Evolutionary conservation across 192 early-diverging fungal genomes (phyloP).

Genomic region (Gonapodya prolifera): DNA sequence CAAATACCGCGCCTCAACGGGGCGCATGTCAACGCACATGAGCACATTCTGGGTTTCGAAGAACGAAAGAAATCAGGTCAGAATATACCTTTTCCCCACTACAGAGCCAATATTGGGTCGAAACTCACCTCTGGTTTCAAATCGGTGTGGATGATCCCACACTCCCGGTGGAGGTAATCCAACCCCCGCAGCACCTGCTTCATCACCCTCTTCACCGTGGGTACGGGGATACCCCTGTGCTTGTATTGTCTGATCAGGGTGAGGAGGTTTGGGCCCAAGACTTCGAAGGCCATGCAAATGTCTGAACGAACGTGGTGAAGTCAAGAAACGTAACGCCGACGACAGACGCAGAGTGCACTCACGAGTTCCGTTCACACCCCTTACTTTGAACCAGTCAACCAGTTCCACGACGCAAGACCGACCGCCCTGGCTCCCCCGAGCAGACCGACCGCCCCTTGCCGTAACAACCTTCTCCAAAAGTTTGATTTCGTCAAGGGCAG

Average conservation of each 20-base stretch:
- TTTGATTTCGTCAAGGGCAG: slow-evolving; percentile 91
- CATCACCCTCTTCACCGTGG: slow-evolving; percentile 79
- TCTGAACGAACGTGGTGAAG: slow-evolving; percentile 24
- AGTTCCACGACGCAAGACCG: slow-evolving; percentile 68
- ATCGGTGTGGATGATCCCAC: slow-evolving; percentile 96
- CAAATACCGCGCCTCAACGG: too few species aligned
- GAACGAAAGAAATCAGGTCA: too few species aligned
- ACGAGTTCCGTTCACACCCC: slow-evolving; percentile 76
- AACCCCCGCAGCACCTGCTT: slow-evolving; percentile 83
- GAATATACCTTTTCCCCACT: not conserved
- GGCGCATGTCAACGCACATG: slow-evolving; percentile 83
- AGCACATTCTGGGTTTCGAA: slow-evolving; percentile 85
- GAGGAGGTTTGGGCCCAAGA: slow-evolving; percentile 87
- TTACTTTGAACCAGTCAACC: slow-evolving; percentile 81
- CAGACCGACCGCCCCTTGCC: slow-evolving; percentile 40
- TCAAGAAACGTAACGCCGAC: not conserved
- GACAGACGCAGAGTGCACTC: slow-evolving; percentile 1
- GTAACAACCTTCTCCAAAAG: slow-evolving; percentile 69
- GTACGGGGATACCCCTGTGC: slow-evolving; percentile 70
- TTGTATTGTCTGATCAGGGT: slow-evolving; percentile 73
- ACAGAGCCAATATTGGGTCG: not conserved
- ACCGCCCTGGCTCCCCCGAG: slow-evolving; percentile 40
- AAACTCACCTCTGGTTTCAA: slow-evolving; percentile 72
- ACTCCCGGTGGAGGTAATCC: slow-evolving; percentile 87
- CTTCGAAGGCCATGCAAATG: slow-evolving; percentile 96